Evolutionary conservation across 768 basidiomycete species (phyloP).

Genomic region (Erythrobasidium yunnanense): DNA sequence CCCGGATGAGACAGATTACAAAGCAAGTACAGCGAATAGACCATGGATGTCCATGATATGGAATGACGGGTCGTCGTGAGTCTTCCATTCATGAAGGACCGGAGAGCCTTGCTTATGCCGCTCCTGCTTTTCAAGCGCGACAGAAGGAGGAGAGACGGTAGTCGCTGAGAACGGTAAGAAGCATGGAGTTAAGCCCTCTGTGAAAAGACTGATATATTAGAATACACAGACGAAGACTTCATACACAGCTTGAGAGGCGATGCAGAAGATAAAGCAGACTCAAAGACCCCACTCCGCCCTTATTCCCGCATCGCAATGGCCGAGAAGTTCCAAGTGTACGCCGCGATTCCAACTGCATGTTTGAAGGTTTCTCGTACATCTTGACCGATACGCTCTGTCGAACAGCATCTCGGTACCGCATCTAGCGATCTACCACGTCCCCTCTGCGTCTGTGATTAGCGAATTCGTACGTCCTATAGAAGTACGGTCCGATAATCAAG

Average conservation of each 20-base stretch:
- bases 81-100: background rate
- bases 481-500: constrained; percentile 1
- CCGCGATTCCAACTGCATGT: background rate
- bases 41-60: constrained; percentile 10
- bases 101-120: background rate
- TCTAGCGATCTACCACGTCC: constrained; percentile 14
- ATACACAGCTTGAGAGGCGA: background rate
- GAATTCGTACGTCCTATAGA: background rate
- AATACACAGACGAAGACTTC: background rate
- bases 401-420: background rate
- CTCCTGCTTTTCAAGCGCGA: background rate
- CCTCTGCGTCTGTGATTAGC: background rate
- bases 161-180: background rate
- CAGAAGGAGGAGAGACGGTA: background rate
- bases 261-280: no score
- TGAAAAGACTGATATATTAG: background rate
- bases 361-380: background rate
- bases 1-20: background rate
- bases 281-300: background rate
- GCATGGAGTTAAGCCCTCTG: background rate
- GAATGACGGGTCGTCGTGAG: constrained; percentile 20
- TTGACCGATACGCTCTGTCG: background rate
- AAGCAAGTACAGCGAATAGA: background rate
- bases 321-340: constrained; percentile 20
- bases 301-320: constrained; percentile 11